Evolutionary conservation across 2,329 filamentous ascomycete species (phyloP), one percentile per base, ranked within the genome.

Genomic region (Talaromyces amestolkiae): DNA sequence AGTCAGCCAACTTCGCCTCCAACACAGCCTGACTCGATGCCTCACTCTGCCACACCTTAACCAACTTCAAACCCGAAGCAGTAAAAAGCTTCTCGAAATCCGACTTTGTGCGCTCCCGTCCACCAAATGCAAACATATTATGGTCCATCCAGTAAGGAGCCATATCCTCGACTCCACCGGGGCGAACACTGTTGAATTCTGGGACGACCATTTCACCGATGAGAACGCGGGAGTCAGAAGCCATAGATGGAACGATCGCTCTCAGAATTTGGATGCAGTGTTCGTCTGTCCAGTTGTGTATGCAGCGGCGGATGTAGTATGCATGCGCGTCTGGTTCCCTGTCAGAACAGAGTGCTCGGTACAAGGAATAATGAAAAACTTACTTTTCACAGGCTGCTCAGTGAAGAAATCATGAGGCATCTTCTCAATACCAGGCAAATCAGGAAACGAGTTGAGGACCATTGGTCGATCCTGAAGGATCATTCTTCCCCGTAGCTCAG

Each of bases 201-300:
- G 80, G 78, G 0, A 82, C 60, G 1, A 81, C 77, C 58, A 79
- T 74, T 35, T 83, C 82, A 58, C 81, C 77, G 62, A 83, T 78
- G 9, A 84, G 67, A 33, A 83, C 73, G 11, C 71, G 67, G 0
- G 79, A 81, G 6, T 77, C 72, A 0, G 69, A 63, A 1, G 66
- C 70, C 70, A 81, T 74, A 1, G 79, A 79, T 2, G 70, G 63
- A 0, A 69, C 68, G 2, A 78, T 69, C 13, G 74, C 68, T 13
- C 70, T 70, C 3, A 74, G 49, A 41, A 72, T 70, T 58, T 67
- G 39, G 8, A 63, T 54, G 19, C 66, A 67, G 19, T 69, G 65
- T 24, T 68, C 68, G 45, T 74, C 72, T 19, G 67, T 63, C 67
- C 69, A 74, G 61, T 73, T 70, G 58, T 75, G 72, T 31, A 75